phyloP scores from a whole-genome alignment of 208 protist species.

The Blastocrithidia nonstop region DNA sequence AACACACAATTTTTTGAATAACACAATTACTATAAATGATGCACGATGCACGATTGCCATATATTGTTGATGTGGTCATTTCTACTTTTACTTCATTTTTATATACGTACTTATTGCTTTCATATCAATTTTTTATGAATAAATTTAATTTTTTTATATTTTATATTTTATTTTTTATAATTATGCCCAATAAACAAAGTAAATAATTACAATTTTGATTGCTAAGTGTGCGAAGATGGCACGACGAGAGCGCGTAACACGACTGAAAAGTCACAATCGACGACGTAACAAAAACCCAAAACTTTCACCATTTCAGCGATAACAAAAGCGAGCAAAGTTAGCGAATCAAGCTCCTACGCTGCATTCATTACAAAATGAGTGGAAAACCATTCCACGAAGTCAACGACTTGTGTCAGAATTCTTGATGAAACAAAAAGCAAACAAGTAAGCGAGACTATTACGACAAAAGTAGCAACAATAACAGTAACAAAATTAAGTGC shows the following conservation, averaged over 20 bases:
- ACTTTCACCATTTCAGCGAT: constrained; percentile 71
- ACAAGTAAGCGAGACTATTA: constrained; percentile 15
- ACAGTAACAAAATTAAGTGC: background rate
- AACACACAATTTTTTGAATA: too few species aligned
- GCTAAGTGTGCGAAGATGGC: constrained; percentile 21
- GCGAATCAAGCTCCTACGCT: constrained; percentile 62
- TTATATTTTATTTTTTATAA: too few species aligned
- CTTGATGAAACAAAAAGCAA: constrained; percentile 28
- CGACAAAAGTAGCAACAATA: constrained; percentile 8
- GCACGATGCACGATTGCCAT: too few species aligned
- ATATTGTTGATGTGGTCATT: too few species aligned
- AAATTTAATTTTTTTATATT: too few species aligned
- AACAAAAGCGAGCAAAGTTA: constrained; percentile 43
- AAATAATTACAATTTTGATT: too few species aligned
- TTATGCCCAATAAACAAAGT: too few species aligned
- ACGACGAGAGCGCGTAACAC: constrained; percentile 48
- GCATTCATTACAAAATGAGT: constrained; percentile 10
- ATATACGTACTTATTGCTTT: too few species aligned
- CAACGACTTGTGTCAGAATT: constrained; percentile 43
- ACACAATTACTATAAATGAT: too few species aligned
- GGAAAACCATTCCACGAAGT: constrained; percentile 44
- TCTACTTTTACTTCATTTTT: too few species aligned
- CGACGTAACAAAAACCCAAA: constrained; percentile 79
- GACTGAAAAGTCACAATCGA: constrained; percentile 45
- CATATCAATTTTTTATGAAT: too few species aligned